A percentile compares a stretch with the other conserved stretches of the same genome.
Conservation (phyloP, 805 yeast species). For the Saturnispora zaruensis region DNA sequence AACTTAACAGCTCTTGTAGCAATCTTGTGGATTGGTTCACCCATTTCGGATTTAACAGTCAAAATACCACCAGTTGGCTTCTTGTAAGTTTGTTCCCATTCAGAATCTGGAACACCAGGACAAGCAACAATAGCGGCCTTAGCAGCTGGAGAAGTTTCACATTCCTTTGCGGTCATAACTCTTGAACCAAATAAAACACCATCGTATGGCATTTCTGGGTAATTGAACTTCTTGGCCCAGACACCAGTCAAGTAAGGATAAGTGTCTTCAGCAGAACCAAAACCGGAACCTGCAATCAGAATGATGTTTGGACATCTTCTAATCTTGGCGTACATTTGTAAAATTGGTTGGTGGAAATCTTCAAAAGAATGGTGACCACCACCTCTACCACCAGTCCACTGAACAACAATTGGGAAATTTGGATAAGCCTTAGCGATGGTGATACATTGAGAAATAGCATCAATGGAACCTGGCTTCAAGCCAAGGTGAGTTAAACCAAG, state of each 20-base stretch:
- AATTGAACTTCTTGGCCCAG: constrained; percentile 82
- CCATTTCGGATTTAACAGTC: constrained; percentile 98
- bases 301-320: constrained; percentile 87
- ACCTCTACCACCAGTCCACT: constrained; percentile 99
- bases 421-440: constrained; percentile 95
- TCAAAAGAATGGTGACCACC: constrained; percentile 99
- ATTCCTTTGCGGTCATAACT: constrained; percentile 96
- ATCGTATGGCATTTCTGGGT: constrained; percentile 98
- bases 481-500: constrained; percentile 91
- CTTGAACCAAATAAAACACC: constrained; percentile 95
- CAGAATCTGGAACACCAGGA: constrained; percentile 76
- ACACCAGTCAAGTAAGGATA: constrained; percentile 96
- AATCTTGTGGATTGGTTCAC: constrained; percentile 97
- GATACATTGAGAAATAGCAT: constrained; percentile 79
- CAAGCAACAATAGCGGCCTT: constrained; percentile 86
- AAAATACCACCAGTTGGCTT: constrained; percentile 95
- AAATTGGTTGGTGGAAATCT: constrained; percentile 96
- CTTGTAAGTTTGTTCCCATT: constrained; percentile 94
- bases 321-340: constrained; percentile 91
- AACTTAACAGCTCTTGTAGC: constrained; percentile 96
- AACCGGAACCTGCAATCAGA: constrained; percentile 95
- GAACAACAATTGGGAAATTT: constrained; percentile 89
- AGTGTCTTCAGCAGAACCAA: constrained; percentile 94
- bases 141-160: constrained; percentile 88
- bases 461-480: constrained; percentile 96